Conservation (phyloP, 768 basidiomycete species). For the Cytidiella melzeri region DNA sequence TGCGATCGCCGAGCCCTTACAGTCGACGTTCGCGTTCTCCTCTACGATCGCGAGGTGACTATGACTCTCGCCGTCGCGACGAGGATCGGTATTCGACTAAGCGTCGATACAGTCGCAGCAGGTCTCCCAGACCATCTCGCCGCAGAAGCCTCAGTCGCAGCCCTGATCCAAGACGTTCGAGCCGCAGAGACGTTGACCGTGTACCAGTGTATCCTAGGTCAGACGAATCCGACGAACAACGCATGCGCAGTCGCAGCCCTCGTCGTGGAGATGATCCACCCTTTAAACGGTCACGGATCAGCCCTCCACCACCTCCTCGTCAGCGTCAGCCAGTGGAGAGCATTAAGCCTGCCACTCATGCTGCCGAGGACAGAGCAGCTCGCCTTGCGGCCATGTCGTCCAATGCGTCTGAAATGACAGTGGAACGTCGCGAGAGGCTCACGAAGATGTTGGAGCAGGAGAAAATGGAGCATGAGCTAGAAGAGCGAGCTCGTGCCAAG, state of each 20-base stretch:
- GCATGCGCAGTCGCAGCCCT: conserved; percentile 31
- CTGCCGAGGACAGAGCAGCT: conserved; percentile 51
- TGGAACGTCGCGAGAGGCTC: conserved; percentile 68
- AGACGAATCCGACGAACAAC: conserved; percentile 45
- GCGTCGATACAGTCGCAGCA: conserved; percentile 22
- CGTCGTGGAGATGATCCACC: conserved; percentile 24
- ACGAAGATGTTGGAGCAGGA: conserved; percentile 66
- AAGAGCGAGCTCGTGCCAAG: conserved; percentile 60
- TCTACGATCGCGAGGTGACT: conserved; percentile 22
- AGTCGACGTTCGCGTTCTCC: conserved; percentile 40
- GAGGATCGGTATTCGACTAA: conserved; percentile 1
- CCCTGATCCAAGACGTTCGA: not conserved
- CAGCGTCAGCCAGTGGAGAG: conserved; percentile 18
- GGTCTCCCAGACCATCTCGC: conserved; percentile 29
- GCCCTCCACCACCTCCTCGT: conserved; percentile 31
- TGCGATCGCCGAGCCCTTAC: conserved; percentile 40
- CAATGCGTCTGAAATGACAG: conserved; percentile 60
- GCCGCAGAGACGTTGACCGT: conserved; percentile 22
- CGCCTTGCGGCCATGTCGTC: conserved; percentile 87
- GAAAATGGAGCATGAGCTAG: conserved; percentile 68
- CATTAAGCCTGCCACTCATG: conserved; percentile 17
- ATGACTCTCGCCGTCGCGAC: conserved; percentile 21
- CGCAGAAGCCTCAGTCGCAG: conserved; percentile 22
- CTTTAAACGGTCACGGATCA: conserved; percentile 47
- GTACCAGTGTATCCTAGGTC: conserved; percentile 43